A percentile compares a stretch with the other conserved stretches of the same genome.
These are phyloP conservation scores for Bryoglossum gracile DNA, from an alignment of 495 filamentous ascomycete genomes.

Conservation along the genomic window DNA sequence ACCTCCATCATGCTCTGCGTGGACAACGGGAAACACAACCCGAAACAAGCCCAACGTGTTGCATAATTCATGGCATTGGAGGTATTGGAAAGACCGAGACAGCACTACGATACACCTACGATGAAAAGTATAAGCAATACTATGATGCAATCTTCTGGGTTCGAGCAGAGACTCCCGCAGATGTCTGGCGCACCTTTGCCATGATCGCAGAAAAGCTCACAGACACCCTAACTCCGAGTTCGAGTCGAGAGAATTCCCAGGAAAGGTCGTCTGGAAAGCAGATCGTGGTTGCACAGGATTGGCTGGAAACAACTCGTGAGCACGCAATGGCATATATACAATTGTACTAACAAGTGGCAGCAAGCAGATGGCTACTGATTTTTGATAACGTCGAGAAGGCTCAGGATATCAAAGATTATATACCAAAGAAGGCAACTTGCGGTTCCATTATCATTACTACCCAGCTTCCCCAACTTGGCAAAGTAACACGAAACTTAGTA, in stretches of 20 bases:
- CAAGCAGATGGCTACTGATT: conserved; percentile 23
- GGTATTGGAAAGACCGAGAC: too few species aligned
- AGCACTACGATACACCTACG: too few species aligned
- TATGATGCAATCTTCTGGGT: conserved; percentile 29
- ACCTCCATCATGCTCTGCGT: too few species aligned
- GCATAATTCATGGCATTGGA: too few species aligned
- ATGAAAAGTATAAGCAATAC: too few species aligned
- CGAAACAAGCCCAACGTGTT: too few species aligned
- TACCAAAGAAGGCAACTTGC: conserved; percentile 13
- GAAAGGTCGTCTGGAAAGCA: background rate
- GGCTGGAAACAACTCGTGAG: conserved; percentile 12
- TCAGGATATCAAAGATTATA: conserved; percentile 12
- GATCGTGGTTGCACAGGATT: conserved; percentile 9
- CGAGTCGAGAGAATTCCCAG: background rate
- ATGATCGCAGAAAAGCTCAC: too few species aligned
- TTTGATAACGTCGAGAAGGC: conserved; percentile 25
- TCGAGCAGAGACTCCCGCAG: conserved; percentile 17
- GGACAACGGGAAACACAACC: too few species aligned
- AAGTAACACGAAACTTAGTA: conserved; percentile 8
- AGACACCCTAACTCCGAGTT: background rate
- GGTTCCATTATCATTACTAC: conserved; percentile 23
- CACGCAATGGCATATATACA: too few species aligned
- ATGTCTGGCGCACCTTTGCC: too few species aligned
- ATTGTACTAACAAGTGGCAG: too few species aligned
- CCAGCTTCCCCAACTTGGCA: background rate